A percentile compares a stretch with the other conserved stretches of the same genome.
These are phyloP conservation scores for Powellomyces hirtus DNA, from an alignment of 192 early-diverging fungal genomes.

Conservation along the genomic window DNA sequence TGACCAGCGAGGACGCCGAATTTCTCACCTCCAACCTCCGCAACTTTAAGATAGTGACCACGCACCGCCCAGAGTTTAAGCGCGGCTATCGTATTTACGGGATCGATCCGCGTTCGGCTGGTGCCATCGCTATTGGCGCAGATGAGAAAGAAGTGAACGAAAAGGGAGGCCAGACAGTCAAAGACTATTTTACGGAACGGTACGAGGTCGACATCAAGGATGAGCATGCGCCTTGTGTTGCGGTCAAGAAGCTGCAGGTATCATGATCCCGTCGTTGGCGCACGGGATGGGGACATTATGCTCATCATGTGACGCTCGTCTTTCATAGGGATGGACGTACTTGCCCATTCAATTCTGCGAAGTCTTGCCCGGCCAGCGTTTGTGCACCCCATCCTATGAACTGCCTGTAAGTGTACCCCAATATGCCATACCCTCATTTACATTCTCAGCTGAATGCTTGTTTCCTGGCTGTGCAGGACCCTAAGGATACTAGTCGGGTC, in stretches of 20 bases:
- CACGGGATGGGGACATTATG: too few relatives aligned
- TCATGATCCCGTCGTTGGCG: too few relatives aligned
- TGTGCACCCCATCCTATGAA: background rate
- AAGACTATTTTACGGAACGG: constrained; percentile 1
- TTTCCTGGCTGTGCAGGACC: too few relatives aligned
- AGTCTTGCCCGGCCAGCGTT: constrained; percentile 4
- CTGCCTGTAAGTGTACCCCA: too few relatives aligned
- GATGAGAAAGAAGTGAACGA: background rate
- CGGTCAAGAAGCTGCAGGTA: constrained; percentile 6
- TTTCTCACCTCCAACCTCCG: constrained; percentile 18
- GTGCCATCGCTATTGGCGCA: background rate
- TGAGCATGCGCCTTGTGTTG: constrained; percentile 5
- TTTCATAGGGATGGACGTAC: constrained; percentile 4
- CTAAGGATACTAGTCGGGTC: too few relatives aligned
- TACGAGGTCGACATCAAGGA: background rate
- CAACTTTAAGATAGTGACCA: background rate
- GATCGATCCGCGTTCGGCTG: background rate
- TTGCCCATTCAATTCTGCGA: constrained; percentile 22
- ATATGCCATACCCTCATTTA: too few relatives aligned
- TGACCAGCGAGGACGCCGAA: constrained; percentile 3
- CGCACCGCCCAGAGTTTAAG: constrained; percentile 9
- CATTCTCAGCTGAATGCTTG: too few relatives aligned
- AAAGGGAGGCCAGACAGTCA: background rate
- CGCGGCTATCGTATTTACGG: constrained; percentile 10
- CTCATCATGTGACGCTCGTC: too few relatives aligned